A percentile compares a stretch with the other conserved stretches of the same genome.
Evolutionary conservation across 2,329 filamentous ascomycete species (phyloP).

Genomic region (Myriosclerotinia duriaeana): DNA sequence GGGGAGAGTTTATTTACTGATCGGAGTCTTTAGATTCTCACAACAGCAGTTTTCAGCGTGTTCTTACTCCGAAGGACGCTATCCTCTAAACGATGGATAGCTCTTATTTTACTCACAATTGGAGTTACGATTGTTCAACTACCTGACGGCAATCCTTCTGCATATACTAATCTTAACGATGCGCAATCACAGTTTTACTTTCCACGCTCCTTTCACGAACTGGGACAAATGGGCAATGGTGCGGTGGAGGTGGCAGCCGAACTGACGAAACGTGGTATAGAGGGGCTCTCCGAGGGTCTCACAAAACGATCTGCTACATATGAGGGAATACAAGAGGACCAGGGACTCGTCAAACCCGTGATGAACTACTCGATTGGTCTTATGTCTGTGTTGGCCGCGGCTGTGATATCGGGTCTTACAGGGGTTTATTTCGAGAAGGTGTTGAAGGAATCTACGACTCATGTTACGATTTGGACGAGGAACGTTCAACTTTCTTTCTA

Average conservation of each 20-base stretch:
- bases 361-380: slow-evolving; percentile 82
- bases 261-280: slow-evolving; percentile 50
- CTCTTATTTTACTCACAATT: slow-evolving; percentile 73
- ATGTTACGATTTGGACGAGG: slow-evolving; percentile 84
- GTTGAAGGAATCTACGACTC: slow-evolving; percentile 75
- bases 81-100: slow-evolving; percentile 72
- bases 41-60: slow-evolving; percentile 84
- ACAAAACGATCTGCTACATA: slow-evolving; percentile 80
- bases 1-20: slow-evolving; percentile 25
- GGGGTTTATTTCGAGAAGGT: slow-evolving; percentile 90
- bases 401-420: slow-evolving; percentile 77
- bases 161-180: slow-evolving; percentile 61
- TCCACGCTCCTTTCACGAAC: slow-evolving; percentile 74
- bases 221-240: slow-evolving; percentile 62
- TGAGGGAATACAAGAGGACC: slow-evolving; percentile 75
- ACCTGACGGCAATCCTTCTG: slow-evolving; percentile 58
- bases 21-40: slow-evolving; percentile 61
- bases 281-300: slow-evolving; percentile 49
- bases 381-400: slow-evolving; percentile 73
- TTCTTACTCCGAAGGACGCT: slow-evolving; percentile 70
- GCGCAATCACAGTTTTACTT: slow-evolving; percentile 61
- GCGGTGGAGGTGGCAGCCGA: slow-evolving; percentile 52
- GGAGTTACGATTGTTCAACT: slow-evolving; percentile 86
- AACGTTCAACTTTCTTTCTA: slow-evolving; percentile 96
- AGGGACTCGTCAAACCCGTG: slow-evolving; percentile 48